These are phyloP conservation scores for Maudiozyma serrabonitensis DNA, from an alignment of 805 yeast species.

Conservation along the genomic window DNA sequence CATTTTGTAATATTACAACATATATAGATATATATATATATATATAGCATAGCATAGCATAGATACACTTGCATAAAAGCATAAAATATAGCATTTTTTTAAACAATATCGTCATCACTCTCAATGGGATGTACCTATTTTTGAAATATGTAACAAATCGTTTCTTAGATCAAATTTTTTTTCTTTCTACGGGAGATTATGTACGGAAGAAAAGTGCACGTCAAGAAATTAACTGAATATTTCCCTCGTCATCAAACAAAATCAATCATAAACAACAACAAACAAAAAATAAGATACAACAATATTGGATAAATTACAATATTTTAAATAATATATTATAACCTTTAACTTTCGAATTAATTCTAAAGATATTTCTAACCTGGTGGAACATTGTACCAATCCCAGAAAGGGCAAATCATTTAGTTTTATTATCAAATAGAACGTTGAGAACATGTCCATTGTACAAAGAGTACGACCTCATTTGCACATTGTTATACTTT, in stretches of 20 bases:
- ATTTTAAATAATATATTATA: too few relatives aligned
- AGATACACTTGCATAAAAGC: neutral
- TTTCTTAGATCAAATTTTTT: neutral
- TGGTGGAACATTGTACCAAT: neutral
- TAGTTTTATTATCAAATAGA: neutral
- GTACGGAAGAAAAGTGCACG: too few relatives aligned
- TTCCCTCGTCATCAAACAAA: neutral
- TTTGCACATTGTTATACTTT: constrained; percentile 31
- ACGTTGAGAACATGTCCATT: neutral
- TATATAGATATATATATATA: neutral
- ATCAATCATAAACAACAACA: neutral
- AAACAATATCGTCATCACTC: too few relatives aligned
- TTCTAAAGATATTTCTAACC: neutral
- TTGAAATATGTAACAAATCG: neutral
- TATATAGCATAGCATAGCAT: too few relatives aligned
- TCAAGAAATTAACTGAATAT: neutral
- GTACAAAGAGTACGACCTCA: constrained; percentile 7
- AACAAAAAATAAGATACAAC: neutral
- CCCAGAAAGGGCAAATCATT: neutral
- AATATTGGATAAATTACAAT: neutral
- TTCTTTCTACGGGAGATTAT: too few relatives aligned
- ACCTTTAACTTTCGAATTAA: too few relatives aligned
- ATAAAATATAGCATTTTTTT: neutral
- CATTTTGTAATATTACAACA: neutral
- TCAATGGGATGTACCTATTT: too few relatives aligned